Percentiles rank a stretch among this genome's conserved stretches.
Conservation (phyloP, 495 filamentous ascomycete species). For the Geopyxis carbonaria region DNA sequence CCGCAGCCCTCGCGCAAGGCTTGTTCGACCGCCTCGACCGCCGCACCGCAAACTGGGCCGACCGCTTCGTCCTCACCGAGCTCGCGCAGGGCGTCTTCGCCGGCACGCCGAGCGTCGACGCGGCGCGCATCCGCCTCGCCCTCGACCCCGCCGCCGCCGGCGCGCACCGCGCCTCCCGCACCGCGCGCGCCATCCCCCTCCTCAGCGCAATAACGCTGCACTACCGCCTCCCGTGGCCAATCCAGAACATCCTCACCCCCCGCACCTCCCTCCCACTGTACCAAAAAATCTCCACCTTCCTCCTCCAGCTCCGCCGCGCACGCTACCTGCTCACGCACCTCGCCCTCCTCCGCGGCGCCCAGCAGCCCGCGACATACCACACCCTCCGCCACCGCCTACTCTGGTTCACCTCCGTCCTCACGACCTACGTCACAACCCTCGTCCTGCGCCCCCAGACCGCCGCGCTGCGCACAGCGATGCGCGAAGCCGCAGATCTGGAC, state of each 20-base stretch:
- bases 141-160: slow-evolving; percentile 25
- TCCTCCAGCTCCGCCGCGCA: slow-evolving; percentile 63
- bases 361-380: slow-evolving; percentile 37
- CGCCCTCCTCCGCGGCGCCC: slow-evolving; percentile 24
- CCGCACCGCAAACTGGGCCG: slow-evolving; percentile 51
- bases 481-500: slow-evolving; percentile 55
- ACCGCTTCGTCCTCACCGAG: slow-evolving; percentile 68
- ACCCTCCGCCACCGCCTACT: slow-evolving; percentile 54
- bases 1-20: slow-evolving; percentile 43
- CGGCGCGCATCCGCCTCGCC: slow-evolving; percentile 37
- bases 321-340: slow-evolving; percentile 47
- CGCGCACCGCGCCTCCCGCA: slow-evolving; percentile 27
- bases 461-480: slow-evolving; percentile 37
- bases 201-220: slow-evolving; percentile 41
- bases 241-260: slow-evolving; percentile 67
- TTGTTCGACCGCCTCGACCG: slow-evolving; percentile 66
- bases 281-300: slow-evolving; percentile 51
- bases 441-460: slow-evolving; percentile 44
- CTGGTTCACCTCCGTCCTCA: slow-evolving; percentile 60
- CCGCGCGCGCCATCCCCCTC: slow-evolving; percentile 12
- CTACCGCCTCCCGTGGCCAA: slow-evolving; percentile 61
- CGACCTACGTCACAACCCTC: slow-evolving; percentile 55
- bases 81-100: slow-evolving; percentile 54
- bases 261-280: slow-evolving; percentile 44
- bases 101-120: slow-evolving; percentile 33